phyloP scores from a whole-genome alignment of 768 basidiomycete species.

The Russula virescens region DNA sequence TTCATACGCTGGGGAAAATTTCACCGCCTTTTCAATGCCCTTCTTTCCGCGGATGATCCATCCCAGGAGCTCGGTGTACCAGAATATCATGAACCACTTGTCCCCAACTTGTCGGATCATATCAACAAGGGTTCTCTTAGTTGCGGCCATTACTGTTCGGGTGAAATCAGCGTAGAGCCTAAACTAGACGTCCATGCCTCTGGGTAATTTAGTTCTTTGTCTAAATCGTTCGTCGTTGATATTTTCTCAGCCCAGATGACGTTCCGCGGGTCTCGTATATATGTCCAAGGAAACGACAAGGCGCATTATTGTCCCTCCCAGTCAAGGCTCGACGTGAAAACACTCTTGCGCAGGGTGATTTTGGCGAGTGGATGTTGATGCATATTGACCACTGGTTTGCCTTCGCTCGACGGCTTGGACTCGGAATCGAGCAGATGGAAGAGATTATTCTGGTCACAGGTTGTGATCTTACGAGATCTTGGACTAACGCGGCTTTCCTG shows the following conservation, averaged over 20 bases:
- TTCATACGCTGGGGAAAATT: too few relatives aligned
- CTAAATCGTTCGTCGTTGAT: neutral
- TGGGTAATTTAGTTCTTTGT: neutral
- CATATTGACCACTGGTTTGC: neutral
- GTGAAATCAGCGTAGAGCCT: neutral
- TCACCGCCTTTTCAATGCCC: too few relatives aligned
- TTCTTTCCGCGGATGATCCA: too few relatives aligned
- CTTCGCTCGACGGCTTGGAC: neutral
- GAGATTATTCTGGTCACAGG: slow-evolving; percentile 1
- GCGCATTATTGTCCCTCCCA: slow-evolving; percentile 6
- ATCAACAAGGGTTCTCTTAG: neutral
- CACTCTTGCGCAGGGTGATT: neutral
- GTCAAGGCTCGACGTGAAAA: neutral
- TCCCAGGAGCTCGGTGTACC: neutral
- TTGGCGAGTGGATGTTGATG: neutral
- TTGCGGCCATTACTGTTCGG: neutral
- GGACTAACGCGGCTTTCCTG: neutral
- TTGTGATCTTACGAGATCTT: neutral
- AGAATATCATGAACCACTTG: neutral
- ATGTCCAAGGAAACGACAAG: neutral
- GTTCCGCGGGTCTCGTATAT: neutral
- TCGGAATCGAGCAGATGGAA: neutral
- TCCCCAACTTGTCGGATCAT: neutral
- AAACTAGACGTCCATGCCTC: neutral
- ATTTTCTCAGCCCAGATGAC: neutral